Evolutionary conservation across 2,329 filamentous ascomycete species (phyloP).

Genomic region (Trichoderma aggressivum): DNA sequence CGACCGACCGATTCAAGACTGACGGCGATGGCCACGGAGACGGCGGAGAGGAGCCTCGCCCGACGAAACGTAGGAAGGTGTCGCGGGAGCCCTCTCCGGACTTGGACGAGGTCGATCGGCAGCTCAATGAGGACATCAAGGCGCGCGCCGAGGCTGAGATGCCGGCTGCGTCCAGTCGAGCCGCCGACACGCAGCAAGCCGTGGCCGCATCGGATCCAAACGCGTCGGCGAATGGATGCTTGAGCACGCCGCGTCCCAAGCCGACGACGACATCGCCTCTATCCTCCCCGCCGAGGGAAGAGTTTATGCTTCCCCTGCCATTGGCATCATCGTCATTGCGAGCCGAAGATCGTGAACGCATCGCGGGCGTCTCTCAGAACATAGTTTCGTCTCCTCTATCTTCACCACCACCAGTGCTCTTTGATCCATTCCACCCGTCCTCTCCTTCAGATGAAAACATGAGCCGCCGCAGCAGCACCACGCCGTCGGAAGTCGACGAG

Average conservation of each 20-base stretch:
- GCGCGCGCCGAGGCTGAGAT: slow-evolving; percentile 9
- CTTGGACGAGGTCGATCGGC: slow-evolving; percentile 14
- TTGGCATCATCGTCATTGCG: slow-evolving; percentile 26
- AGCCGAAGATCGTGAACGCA: slow-evolving; percentile 24
- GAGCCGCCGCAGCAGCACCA: slow-evolving; percentile 36
- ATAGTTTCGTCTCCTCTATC: slow-evolving; percentile 54
- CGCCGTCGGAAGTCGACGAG: slow-evolving; percentile 45
- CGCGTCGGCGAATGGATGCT: slow-evolving; percentile 5
- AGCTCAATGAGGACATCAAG: slow-evolving; percentile 26
- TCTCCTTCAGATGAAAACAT: slow-evolving; percentile 38
- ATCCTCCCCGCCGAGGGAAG: slow-evolving; percentile 37
- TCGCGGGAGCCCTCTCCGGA: slow-evolving; percentile 25
- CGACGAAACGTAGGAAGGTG: slow-evolving; percentile 35
- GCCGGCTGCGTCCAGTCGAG: slow-evolving; percentile 17
- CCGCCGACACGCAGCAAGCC: background rate
- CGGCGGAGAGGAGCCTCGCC: slow-evolving; percentile 25
- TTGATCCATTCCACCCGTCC: slow-evolving; percentile 47
- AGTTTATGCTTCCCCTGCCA: slow-evolving; percentile 28
- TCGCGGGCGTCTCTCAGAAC: slow-evolving; percentile 25
- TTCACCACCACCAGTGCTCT: slow-evolving; percentile 52
- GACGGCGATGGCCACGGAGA: slow-evolving; percentile 23
- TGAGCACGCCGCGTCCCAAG: slow-evolving; percentile 22
- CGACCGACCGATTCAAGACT: slow-evolving; percentile 23
- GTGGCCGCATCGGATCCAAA: background rate
- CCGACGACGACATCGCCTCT: slow-evolving; percentile 36